A percentile compares a stretch with the other conserved stretches of the same genome.
These are phyloP conservation scores for Chalciporus chontae DNA, from an alignment of 768 basidiomycete species.

Conservation along the genomic window DNA sequence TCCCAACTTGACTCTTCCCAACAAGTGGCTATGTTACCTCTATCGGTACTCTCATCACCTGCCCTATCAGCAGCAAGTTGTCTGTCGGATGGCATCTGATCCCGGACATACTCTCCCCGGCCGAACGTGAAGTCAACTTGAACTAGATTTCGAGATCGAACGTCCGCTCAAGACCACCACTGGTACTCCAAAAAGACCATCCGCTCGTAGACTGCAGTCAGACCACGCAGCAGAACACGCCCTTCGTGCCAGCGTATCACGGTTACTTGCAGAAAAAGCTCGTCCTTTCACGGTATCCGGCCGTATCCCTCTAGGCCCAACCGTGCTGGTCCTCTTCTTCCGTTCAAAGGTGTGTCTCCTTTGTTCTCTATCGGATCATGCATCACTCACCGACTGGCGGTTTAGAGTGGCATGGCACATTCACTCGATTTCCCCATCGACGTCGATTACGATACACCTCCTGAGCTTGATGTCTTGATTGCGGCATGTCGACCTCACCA, in stretches of 20 bases:
- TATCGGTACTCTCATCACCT: conserved; percentile 31
- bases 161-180: conserved; percentile 39
- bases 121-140: conserved; percentile 42
- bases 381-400: background rate
- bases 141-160: conserved; percentile 68
- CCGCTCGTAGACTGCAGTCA: conserved; percentile 32
- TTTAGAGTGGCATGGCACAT: conserved; percentile 72
- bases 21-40: conserved; percentile 24
- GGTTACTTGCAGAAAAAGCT: conserved; percentile 55
- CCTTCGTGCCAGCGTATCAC: conserved; percentile 52
- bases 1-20: conserved; percentile 12
- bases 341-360: conserved; percentile 58
- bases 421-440: conserved; percentile 82
- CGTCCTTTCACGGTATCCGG: conserved; percentile 65
- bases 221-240: conserved; percentile 51
- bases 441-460: conserved; percentile 68
- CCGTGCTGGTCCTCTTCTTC: conserved; percentile 71
- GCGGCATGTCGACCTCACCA: conserved; percentile 69
- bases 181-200: conserved; percentile 30
- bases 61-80: conserved; percentile 34
- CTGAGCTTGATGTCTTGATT: conserved; percentile 74
- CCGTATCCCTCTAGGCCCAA: conserved; percentile 65
- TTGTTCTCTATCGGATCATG: background rate
- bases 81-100: conserved; percentile 38
- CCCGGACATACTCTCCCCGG: conserved; percentile 30